Base-by-base conservation (phyloP, 2,329 filamentous ascomycete genomes). In the Byssoonygena ceratinophila region DNA sequence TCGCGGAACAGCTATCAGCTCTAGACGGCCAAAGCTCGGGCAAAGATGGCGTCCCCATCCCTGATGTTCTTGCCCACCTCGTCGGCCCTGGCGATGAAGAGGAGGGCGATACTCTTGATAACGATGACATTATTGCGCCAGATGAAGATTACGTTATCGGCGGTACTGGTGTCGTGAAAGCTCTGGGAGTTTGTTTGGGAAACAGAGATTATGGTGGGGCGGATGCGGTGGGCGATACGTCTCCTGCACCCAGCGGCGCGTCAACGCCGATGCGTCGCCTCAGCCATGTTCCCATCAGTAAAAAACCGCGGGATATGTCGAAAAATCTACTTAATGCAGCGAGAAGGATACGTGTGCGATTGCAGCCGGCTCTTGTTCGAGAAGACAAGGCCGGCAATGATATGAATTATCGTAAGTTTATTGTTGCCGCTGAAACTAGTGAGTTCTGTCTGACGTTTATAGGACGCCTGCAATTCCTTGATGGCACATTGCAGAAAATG, bases 91-190 rank as follows among this genome's bases (percentile, higher is more conserved):
- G 74, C 64, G 66, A 80, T 65, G 67, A 77, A 63, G 59, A 68
- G 60, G 58, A 76, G 8, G 37, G 11, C 5, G 14, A 41, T 18
- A 66, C 69, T 12, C 73, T 70, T 45, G 67, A 79, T 20, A 81
- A 84, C 43, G 79, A 83, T 20, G 76, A 81, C 40, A 81, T 84
- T 2, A 75, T 82, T 9, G 84, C 88, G 5, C 86, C 89, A 0
- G 88, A 95, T 59, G 85, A 94, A 54, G 88, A 96, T 66, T 97
- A 97, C 68, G 89, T 97, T 41, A 92, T 97, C 61, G 90, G 91
- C 18, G 91, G 91, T 14, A 95, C 89, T 0, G 92, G 91, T 23
- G 88, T 98, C 1, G 91, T 94, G 46, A 96, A 95, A 70, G 92
- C 92, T 3, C 75, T 98, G 43, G 83, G 87, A 51, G 94, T 94